phyloP scores from a whole-genome alignment of 2,329 filamentous ascomycete genomes.

The Mariannaea sp. region DNA sequence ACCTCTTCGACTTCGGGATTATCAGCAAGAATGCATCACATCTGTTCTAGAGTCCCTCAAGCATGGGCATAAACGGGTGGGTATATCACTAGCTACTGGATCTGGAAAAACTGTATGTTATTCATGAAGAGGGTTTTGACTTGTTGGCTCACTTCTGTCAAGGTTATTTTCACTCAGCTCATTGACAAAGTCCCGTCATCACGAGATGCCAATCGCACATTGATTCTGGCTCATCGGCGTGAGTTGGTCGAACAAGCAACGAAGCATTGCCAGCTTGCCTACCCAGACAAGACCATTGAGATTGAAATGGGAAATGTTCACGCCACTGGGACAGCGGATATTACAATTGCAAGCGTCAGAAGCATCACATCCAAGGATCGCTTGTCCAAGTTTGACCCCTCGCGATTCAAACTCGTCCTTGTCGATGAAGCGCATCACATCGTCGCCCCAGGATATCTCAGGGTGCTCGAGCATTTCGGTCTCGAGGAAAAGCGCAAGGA shows the following conservation, averaged over 20 bases:
- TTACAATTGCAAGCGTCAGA: conserved; percentile 88
- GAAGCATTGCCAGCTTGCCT: conserved; percentile 77
- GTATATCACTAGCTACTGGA: conserved; percentile 85
- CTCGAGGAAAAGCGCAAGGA: conserved; percentile 55
- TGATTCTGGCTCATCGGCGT: conserved; percentile 89
- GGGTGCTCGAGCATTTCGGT: conserved; percentile 77
- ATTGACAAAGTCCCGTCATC: conserved; percentile 73
- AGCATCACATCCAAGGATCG: conserved; percentile 80
- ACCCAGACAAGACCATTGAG: conserved; percentile 80
- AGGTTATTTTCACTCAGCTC: conserved; percentile 95
- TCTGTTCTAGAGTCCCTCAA: conserved; percentile 73
- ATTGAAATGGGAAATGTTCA: conserved; percentile 86
- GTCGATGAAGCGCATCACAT: conserved; percentile 98
- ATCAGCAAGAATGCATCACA: conserved; percentile 91
- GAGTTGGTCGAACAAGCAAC: conserved; percentile 96
- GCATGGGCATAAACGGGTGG: conserved; percentile 76
- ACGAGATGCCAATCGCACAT: conserved; percentile 68
- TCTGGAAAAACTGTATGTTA: conserved; percentile 79
- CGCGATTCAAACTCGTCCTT: conserved; percentile 82
- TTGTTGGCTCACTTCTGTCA: conserved; percentile 42
- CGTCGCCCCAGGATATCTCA: conserved; percentile 80
- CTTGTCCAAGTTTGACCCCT: conserved; percentile 80
- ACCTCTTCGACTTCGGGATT: conserved; percentile 70
- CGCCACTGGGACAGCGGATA: conserved; percentile 82
- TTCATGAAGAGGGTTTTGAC: not conserved